Base-by-base conservation (phyloP, 2,329 filamentous ascomycete species). In the Pezizomycotina sp. region DNA sequence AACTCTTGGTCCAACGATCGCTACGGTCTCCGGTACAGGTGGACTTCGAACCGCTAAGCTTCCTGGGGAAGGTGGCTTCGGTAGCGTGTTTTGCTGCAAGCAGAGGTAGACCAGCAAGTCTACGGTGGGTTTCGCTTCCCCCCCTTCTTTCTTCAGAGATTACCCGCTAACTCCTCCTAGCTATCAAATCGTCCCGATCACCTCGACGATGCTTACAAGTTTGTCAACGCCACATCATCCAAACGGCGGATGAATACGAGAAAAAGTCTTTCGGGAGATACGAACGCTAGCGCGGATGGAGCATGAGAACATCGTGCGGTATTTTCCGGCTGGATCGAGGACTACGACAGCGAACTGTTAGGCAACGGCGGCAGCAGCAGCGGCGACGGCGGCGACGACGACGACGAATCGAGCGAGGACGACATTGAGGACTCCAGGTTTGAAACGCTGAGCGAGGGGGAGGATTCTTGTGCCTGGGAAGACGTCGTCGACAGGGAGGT, bases 251-350 rank as follows among this genome's bases (percentile, higher is more conserved):
- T 34, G 68, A 69, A 42, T 54, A 74, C 26, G 67, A 71, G 47
- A 60, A 56, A 31, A 61, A 8, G 40, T 74, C 20, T 58, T 75
- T 35, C 62, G 63, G 37, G 72, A 77, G 53, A 64, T 76, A 6
- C 62, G 69, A 30, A 71, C 69, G 1, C 58, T 77, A 27, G 72
- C 73, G 29, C 60, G 62, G 16, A 58, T 77, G 10, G 67, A 76
- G 28, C 73, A 78, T 52, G 62, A 62, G 4, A 75, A 77, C 50
- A 66, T 78, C 36, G 73, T 77, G 22, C 63, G 72, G 15, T 78
- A 78, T 48, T 70, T n/a, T n/a, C n/a, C n/a, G n/a, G n/a, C n/a
- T n/a, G n/a, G 23, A 20, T 20, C 19, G 29, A 31, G 13, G 29
- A 21, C n/a, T 21, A 25, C 21, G 20, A 31, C 6, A 6, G n/a